Conservation (phyloP, 495 filamentous ascomycete species). For the Daldinia childiae region DNA sequence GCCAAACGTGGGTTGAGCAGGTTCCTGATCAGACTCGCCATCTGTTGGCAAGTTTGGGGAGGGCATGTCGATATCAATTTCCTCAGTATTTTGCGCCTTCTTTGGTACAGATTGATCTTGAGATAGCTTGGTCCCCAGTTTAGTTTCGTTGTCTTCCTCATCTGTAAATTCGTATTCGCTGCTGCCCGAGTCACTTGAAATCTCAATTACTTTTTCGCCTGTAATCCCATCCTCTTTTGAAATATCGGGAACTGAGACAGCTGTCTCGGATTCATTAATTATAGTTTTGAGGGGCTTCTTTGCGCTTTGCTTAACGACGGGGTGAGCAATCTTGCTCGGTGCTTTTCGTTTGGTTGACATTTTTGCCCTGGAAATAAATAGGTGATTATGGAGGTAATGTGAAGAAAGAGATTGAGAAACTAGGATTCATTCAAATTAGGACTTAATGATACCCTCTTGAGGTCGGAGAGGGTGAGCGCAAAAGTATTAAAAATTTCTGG, state of each 20-base stretch:
- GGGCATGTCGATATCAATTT: conserved; percentile 53
- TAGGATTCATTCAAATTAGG: neutral
- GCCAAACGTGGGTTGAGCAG: conserved; percentile 77
- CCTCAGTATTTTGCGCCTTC: conserved; percentile 18
- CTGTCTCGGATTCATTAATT: conserved; percentile 78
- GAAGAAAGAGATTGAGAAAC: neutral
- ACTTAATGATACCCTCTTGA: neutral
- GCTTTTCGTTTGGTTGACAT: conserved; percentile 67
- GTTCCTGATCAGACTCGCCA: conserved; percentile 60
- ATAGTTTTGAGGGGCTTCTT: conserved; percentile 66
- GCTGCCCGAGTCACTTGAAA: conserved; percentile 64
- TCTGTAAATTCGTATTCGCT: conserved; percentile 51
- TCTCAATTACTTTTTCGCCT: conserved; percentile 57
- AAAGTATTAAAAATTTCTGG: conserved; percentile 6
- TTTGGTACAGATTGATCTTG: conserved; percentile 17
- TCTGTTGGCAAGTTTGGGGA: conserved; percentile 59
- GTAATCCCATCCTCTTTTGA: conserved; percentile 44
- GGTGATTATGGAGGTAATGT: neutral
- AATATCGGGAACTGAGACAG: conserved; percentile 59
- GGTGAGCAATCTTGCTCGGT: conserved; percentile 57
- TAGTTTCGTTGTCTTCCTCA: conserved; percentile 31
- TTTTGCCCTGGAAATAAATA: conserved; percentile 3
- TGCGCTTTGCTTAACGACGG: conserved; percentile 65
- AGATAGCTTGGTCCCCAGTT: neutral
- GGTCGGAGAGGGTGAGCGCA: neutral